phyloP scores from a whole-genome alignment of 2,329 filamentous ascomycete species.

The Monosporascus cannonballus region DNA sequence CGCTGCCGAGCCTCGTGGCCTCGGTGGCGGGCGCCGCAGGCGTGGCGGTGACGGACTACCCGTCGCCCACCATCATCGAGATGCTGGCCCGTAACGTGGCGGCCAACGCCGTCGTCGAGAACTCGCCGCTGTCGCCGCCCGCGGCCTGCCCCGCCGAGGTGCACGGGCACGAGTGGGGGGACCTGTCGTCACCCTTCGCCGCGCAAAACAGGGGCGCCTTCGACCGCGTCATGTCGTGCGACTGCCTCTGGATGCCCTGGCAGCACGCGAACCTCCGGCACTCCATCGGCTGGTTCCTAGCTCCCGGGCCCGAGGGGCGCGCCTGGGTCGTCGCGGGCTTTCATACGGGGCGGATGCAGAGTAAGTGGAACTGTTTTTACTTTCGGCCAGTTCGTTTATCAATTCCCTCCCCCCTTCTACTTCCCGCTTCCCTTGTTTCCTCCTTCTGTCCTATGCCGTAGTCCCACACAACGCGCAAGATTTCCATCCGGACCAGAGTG shows the following conservation, averaged over 20 bases:
- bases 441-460: no score
- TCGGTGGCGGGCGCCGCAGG: slow-evolving; percentile 40
- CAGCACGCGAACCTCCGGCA: slow-evolving; percentile 61
- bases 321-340: slow-evolving; percentile 66
- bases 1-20: slow-evolving; percentile 44
- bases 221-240: slow-evolving; percentile 60
- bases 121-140: slow-evolving; percentile 25
- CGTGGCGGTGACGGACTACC: slow-evolving; percentile 63
- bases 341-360: slow-evolving; percentile 46
- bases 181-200: slow-evolving; percentile 31
- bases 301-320: slow-evolving; percentile 32
- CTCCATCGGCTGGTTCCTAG: slow-evolving; percentile 59
- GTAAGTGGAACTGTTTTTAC: no score
- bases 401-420: no score
- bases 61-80: slow-evolving; percentile 50
- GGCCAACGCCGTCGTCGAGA: slow-evolving; percentile 37
- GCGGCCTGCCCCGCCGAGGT: slow-evolving; percentile 33
- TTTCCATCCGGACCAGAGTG: no score
- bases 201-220: slow-evolving; percentile 34
- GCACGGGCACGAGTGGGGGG: slow-evolving; percentile 61
- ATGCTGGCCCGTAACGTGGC: slow-evolving; percentile 53
- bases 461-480: no score
- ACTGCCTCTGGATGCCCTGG: slow-evolving; percentile 71
- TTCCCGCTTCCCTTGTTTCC: no score
- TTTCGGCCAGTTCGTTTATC: no score